Evolutionary conservation across 1,284 basidiomycete species (phyloP), one percentile per base, ranked within the genome.

Genomic region (Moesziomyces sp.): DNA sequence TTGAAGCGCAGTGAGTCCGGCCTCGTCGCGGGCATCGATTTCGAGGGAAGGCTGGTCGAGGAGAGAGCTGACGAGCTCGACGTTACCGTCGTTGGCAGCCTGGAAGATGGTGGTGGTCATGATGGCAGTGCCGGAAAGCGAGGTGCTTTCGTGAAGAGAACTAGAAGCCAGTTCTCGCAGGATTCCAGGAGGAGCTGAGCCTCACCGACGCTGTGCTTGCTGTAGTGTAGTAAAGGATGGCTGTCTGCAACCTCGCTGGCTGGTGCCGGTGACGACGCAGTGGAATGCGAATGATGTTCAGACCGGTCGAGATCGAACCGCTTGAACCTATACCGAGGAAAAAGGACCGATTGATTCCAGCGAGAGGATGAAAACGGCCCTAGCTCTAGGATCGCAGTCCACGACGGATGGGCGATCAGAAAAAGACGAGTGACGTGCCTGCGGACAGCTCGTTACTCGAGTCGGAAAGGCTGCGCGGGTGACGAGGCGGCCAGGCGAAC

Each of bases 91-190:
- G 46, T 76, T 70, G 51, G 73, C 67, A 21, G 77, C 78, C 60
- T 78, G 72, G 61, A 79, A 79, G 30, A 82, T 62, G 33, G 74
- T 73, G 33, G 70, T 47, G 26, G 70, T 70, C 80, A 81, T 81
- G 55, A 40, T 63, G 57, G 61, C 50, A 18, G 38, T n/a, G 16
- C 38, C 38, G 38, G 18, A 40, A 40, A 40, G 38, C 38, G 38
- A 3, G 14, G 18, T 5, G 38, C 38, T 40, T 18, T 40, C 38
- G 38, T 40, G 6, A 8, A 18, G 18, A 40, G 14, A 7, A 40
- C 7, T 40, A 18, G 16, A 18, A 14, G 47, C 26, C 26, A 54
- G 43, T 48, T 26, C 13, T 33, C 3, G 48, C 66, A 63, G 66
- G 52, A 43, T 56, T 56, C 59, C 59, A 60, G 59, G 66, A 60